Evolutionary conservation across 202 grass and related monocot genomes (phyloP).

Genomic region (Musa balbisiana): DNA sequence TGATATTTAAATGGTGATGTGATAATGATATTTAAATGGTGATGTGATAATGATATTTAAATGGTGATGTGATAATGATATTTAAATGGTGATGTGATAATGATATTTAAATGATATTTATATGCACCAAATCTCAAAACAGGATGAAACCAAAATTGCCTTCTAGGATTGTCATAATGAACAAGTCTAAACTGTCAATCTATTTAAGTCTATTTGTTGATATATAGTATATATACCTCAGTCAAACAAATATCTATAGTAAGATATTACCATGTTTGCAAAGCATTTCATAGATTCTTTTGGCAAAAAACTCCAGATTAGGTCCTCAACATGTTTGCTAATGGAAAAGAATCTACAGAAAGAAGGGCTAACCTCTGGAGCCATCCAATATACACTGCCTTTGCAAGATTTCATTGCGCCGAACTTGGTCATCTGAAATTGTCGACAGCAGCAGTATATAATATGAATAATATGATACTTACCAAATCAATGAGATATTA

Average conservation of each 20-base stretch:
- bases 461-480: slow-evolving; percentile 1
- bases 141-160: not conserved
- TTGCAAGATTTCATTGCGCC: slow-evolving; percentile 72
- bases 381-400: slow-evolving; percentile 98
- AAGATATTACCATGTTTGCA: not conserved
- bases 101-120: too few species aligned
- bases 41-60: too few species aligned
- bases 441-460: slow-evolving; percentile 19
- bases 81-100: too few species aligned
- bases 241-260: not conserved
- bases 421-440: slow-evolving; percentile 68
- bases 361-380: slow-evolving; percentile 65
- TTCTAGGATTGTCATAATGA: not conserved
- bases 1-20: too few species aligned
- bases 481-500: not conserved
- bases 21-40: too few species aligned
- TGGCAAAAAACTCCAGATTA: not conserved
- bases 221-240: not conserved
- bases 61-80: too few species aligned
- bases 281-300: not conserved
- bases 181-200: not conserved
- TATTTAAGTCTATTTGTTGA: not conserved
- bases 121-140: not conserved
- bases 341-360: not conserved
- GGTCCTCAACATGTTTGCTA: too few species aligned